Evolutionary conservation across 805 yeast species (phyloP).

Genomic region (Candida montana): DNA sequence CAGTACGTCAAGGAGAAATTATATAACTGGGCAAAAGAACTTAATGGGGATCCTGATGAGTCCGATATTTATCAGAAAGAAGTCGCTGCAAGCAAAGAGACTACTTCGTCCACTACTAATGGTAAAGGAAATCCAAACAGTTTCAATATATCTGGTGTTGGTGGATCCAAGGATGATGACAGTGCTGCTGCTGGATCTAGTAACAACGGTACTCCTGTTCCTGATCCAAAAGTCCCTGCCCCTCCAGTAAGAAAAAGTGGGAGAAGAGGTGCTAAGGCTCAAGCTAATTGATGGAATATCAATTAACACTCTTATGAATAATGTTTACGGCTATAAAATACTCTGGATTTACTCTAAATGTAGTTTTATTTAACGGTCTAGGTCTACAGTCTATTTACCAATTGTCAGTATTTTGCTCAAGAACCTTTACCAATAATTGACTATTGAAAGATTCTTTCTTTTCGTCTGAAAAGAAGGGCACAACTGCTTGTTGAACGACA

Average conservation of each 20-base stretch:
- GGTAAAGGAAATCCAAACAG: constrained; percentile 6
- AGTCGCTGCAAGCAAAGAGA: background rate
- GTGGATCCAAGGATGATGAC: constrained; percentile 15
- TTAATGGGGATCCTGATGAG: constrained; percentile 58
- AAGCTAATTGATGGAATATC: no score
- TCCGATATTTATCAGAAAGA: constrained; percentile 34
- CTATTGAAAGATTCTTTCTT: background rate
- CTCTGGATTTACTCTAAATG: background rate
- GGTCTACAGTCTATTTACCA: no score
- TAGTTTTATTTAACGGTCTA: no score
- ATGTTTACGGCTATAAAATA: background rate
- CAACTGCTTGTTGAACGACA: constrained; percentile 43
- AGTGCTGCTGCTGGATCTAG: constrained; percentile 12
- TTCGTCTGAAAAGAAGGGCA: constrained; percentile 36
- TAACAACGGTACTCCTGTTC: constrained; percentile 11
- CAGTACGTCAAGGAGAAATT: constrained; percentile 68
- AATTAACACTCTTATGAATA: constrained; percentile 1
- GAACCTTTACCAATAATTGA: constrained; percentile 34
- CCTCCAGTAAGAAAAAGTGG: constrained; percentile 17
- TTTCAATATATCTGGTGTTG: constrained; percentile 8
- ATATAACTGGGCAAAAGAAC: constrained; percentile 80
- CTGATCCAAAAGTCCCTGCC: constrained; percentile 10
- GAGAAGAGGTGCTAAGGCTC: constrained; percentile 21
- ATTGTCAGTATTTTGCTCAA: constrained; percentile 30
- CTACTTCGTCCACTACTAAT: constrained; percentile 1